Conservation (phyloP, 257 asterid species). For the Orobanche coerulescens region DNA sequence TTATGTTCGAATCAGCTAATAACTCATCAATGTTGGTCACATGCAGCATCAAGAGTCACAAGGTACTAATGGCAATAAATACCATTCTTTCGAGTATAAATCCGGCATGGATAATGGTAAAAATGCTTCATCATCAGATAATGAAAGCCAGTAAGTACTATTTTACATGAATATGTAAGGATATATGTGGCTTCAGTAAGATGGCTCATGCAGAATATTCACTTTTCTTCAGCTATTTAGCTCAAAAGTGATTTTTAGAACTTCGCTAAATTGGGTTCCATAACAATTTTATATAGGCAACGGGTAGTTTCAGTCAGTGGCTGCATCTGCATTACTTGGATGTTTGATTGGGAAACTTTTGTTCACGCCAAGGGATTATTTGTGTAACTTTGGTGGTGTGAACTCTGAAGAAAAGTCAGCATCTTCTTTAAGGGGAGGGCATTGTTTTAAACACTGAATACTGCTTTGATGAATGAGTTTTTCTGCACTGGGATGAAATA, state of each 20-base stretch:
- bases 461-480: constrained; percentile 8
- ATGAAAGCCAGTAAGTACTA: constrained; percentile 74
- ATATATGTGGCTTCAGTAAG: constrained; percentile 1
- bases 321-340: constrained; percentile 1
- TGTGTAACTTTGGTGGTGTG: constrained; percentile 16
- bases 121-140: constrained; percentile 74
- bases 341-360: not conserved
- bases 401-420: not conserved
- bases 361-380: not conserved
- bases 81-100: constrained; percentile 62
- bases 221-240: not conserved
- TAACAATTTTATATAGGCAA: constrained; percentile 2
- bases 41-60: constrained; percentile 79
- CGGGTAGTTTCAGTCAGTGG: constrained; percentile 9
- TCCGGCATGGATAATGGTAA: constrained; percentile 55
- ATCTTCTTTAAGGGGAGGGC: not conserved
- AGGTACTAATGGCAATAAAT: constrained; percentile 50
- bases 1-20: constrained; percentile 19
- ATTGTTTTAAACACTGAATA: not conserved
- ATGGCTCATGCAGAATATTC: constrained; percentile 13
- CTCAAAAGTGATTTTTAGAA: not conserved
- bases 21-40: constrained; percentile 27
- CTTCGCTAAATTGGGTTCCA: not conserved
- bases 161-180: constrained; percentile 7
- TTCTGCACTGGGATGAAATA: constrained; percentile 4